Percentiles rank a stretch among this genome's conserved stretches.
phyloP scores from a whole-genome alignment of 495 filamentous ascomycete species.

The Penicillium argentinense region DNA sequence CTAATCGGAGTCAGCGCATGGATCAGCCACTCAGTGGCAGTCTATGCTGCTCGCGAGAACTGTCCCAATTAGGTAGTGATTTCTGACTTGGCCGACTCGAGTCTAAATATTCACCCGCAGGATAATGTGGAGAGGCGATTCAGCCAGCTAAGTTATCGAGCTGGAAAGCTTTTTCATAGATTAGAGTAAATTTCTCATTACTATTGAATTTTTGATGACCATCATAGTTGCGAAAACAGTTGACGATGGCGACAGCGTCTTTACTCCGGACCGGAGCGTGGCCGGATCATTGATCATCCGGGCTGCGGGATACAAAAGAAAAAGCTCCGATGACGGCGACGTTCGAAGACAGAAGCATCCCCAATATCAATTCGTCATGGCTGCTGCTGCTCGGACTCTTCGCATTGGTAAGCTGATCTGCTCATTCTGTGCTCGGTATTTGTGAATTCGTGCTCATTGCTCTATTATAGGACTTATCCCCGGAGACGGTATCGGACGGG shows the following conservation, averaged over 20 bases:
- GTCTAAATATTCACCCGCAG: too few species aligned
- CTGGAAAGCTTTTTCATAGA: too few species aligned
- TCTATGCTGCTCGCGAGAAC: slow-evolving; percentile 18
- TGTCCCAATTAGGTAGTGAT: slow-evolving; percentile 13
- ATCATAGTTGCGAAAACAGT: too few species aligned
- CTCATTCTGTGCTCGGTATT: neutral
- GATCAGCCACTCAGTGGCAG: too few species aligned
- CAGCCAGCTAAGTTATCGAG: too few species aligned
- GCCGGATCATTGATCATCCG: slow-evolving; percentile 25
- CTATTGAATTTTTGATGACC: too few species aligned
- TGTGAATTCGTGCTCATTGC: neutral
- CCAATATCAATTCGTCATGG: slow-evolving; percentile 35
- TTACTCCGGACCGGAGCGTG: slow-evolving; percentile 24
- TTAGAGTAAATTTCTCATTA: too few species aligned
- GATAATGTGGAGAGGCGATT: too few species aligned
- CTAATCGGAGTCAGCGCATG: too few species aligned
- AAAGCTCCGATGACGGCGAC: slow-evolving; percentile 38
- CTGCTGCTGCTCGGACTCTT: slow-evolving; percentile 55
- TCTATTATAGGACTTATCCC: slow-evolving; percentile 77
- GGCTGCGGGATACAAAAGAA: slow-evolving; percentile 24
- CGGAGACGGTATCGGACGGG: slow-evolving; percentile 96
- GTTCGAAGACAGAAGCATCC: slow-evolving; percentile 21
- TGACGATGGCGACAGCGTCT: slow-evolving; percentile 13
- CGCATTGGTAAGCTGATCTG: slow-evolving; percentile 49
- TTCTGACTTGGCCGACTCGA: neutral